These are phyloP conservation scores for Onygenales sp. DNA, from an alignment of 2,329 filamentous ascomycete species.

Conservation along the genomic window DNA sequence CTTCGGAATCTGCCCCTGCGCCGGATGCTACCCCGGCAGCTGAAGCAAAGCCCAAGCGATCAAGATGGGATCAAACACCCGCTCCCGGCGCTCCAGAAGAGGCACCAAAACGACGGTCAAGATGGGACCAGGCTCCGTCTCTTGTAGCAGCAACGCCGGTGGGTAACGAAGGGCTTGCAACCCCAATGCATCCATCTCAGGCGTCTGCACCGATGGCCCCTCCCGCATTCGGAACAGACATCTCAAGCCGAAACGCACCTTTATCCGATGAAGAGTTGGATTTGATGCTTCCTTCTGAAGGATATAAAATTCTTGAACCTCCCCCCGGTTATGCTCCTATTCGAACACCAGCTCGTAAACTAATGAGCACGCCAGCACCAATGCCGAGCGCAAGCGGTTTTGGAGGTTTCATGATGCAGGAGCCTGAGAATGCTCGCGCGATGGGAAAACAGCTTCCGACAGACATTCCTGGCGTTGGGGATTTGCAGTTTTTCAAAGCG, in stretches of 20 bases:
- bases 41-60: slow-evolving; percentile 61
- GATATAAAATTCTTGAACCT: slow-evolving; percentile 84
- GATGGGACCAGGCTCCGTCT: slow-evolving; percentile 84
- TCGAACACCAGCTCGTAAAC: slow-evolving; percentile 64
- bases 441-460: slow-evolving; percentile 82
- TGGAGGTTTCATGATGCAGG: slow-evolving; percentile 93
- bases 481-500: slow-evolving; percentile 95
- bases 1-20: slow-evolving; percentile 47
- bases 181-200: slow-evolving; percentile 66
- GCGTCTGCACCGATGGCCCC: slow-evolving; percentile 42
- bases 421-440: slow-evolving; percentile 72
- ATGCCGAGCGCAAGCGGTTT: slow-evolving; percentile 47
- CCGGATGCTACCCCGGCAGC: slow-evolving; percentile 40
- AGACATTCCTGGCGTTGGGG: slow-evolving; percentile 90
- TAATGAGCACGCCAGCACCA: slow-evolving; percentile 64
- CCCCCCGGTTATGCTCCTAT: slow-evolving; percentile 87
- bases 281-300: slow-evolving; percentile 77
- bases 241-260: slow-evolving; percentile 67
- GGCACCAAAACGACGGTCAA: slow-evolving; percentile 63
- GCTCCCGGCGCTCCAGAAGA: slow-evolving; percentile 49
- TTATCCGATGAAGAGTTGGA: slow-evolving; percentile 93
- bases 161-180: slow-evolving; percentile 63
- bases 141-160: slow-evolving; percentile 59
- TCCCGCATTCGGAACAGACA: slow-evolving; percentile 69
- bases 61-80: slow-evolving; percentile 80